A percentile compares a stretch with the other conserved stretches of the same genome.
Conservation (phyloP, 306 rosid species). For the Gillenia trifoliata region DNA sequence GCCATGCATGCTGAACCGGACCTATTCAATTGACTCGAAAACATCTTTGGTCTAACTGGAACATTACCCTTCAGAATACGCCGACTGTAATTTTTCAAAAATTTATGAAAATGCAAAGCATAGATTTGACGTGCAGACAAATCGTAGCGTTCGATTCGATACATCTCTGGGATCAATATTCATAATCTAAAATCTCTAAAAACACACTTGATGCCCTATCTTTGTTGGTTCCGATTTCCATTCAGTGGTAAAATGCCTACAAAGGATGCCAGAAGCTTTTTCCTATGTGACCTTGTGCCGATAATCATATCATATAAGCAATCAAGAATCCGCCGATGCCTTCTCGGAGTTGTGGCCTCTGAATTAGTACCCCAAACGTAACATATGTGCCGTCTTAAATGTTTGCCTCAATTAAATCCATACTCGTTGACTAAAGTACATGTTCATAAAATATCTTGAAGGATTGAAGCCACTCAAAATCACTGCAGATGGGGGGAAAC, state of each 20-base stretch:
- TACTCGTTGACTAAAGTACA: conserved; percentile 70
- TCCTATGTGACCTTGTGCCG: conserved; percentile 13
- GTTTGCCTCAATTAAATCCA: conserved; percentile 42
- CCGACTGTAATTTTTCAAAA: background rate
- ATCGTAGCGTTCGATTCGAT: conserved; percentile 34
- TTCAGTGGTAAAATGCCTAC: conserved; percentile 40
- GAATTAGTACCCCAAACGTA: conserved; percentile 42
- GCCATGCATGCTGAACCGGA: background rate
- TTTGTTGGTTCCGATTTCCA: conserved; percentile 42
- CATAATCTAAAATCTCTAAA: conserved; percentile 35
- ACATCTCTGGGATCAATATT: conserved; percentile 38
- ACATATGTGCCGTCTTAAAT: conserved; percentile 38
- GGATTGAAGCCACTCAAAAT: conserved; percentile 98
- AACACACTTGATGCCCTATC: conserved; percentile 43
- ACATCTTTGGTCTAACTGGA: background rate
- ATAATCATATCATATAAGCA: conserved; percentile 22
- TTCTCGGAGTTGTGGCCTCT: conserved; percentile 34
- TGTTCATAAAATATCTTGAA: conserved; percentile 88
- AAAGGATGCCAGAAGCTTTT: conserved; percentile 19
- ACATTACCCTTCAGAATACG: background rate
- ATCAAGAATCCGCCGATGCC: conserved; percentile 32
- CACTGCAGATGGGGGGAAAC: conserved; percentile 50
- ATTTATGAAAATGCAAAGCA: conserved; percentile 12
- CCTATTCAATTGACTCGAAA: background rate
- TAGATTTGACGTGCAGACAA: conserved; percentile 22